Base-by-base conservation (phyloP, 148 eudicot genomes). In the Fagopyrum tataricum region DNA sequence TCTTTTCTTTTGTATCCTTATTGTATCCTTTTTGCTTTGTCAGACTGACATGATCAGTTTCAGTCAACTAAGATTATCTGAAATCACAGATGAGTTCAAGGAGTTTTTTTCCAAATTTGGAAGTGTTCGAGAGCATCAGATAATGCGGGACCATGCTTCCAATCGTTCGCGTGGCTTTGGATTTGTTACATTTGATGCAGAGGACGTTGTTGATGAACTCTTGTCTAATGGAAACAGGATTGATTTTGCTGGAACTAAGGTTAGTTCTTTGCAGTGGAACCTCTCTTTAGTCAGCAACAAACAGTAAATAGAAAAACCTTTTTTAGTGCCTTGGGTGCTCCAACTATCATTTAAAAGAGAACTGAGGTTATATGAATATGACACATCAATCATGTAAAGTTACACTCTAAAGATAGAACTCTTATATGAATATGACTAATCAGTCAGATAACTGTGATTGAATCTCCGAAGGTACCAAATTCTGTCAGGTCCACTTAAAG, bases 121-220 rank as follows among this genome's bases (percentile, higher is more conserved):
- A 47, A 82, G 48, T 73, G 81, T 87, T 26, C 76, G 69, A 53
- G 90, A 87, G 77, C 90, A 87, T 72, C 88, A 85, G 76, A 82
- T 87, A 58, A 87, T 87, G 86, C 77, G 88, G 47, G 90, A 87
- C 76, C 88, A 87, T 73, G 66, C 86, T 18, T 75, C 82, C 8
- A 84, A 82, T 58, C 88, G 90, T 76, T 85, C 90, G 20, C 88
- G 90, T 51, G 90, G 88, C 70, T 87, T 87, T 79, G 90, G 85
- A 52, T 87, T 87, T 78, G 78, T 87, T 72, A 77, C 86, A 17
- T 87, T 87, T 73, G 86, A 83, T 39, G 75, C 79, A 4, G 90
- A 87, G 56, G 86, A 85, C 72, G 80, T 82, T 59, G 90, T 87
- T 62, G 88, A 87, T 74, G 90, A 83, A 39, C 80, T 87, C 20